Percentiles rank a stretch among this genome's conserved stretches.
phyloP scores from a whole-genome alignment of 1,284 basidiomycete species.

The Leccinum ponderosum region DNA sequence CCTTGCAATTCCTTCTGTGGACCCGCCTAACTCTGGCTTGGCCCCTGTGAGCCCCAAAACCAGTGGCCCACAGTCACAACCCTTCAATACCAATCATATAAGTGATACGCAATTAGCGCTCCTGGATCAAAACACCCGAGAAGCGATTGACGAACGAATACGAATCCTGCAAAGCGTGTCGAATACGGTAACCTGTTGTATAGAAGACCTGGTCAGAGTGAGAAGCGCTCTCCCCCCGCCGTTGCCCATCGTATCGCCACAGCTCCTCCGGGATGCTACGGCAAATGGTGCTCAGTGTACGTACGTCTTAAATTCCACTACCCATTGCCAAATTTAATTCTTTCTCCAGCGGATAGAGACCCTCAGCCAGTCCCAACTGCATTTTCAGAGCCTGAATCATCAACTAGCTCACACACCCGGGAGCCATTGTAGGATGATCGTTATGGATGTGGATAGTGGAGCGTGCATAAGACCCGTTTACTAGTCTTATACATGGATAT shows the following conservation, averaged over 20 bases:
- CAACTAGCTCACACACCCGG: not conserved
- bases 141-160: conserved; percentile 82
- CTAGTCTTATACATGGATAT: conserved; percentile 1
- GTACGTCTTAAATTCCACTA: conserved; percentile 5
- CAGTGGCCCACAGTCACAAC: conserved; percentile 12
- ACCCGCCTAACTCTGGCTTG: not conserved
- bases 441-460: not conserved
- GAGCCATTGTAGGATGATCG: conserved; percentile 3
- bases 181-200: conserved; percentile 62
- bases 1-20: not conserved
- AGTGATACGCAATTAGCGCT: conserved; percentile 60
- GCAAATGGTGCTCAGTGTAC: conserved; percentile 13
- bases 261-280: not conserved
- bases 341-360: conserved; percentile 5
- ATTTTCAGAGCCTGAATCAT: conserved; percentile 1
- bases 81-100: conserved; percentile 36
- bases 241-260: conserved; percentile 4
- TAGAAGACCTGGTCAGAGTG: conserved; percentile 76
- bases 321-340: conserved; percentile 5
- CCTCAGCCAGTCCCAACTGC: not conserved
- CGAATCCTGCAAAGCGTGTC: conserved; percentile 76
- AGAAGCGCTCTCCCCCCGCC: conserved; percentile 63
- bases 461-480: conserved; percentile 6
- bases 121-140: conserved; percentile 66
- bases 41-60: not conserved